These are phyloP conservation scores for Umbelopsis ramanniana DNA, from an alignment of 192 early-diverging fungal genomes.

Conservation along the genomic window DNA sequence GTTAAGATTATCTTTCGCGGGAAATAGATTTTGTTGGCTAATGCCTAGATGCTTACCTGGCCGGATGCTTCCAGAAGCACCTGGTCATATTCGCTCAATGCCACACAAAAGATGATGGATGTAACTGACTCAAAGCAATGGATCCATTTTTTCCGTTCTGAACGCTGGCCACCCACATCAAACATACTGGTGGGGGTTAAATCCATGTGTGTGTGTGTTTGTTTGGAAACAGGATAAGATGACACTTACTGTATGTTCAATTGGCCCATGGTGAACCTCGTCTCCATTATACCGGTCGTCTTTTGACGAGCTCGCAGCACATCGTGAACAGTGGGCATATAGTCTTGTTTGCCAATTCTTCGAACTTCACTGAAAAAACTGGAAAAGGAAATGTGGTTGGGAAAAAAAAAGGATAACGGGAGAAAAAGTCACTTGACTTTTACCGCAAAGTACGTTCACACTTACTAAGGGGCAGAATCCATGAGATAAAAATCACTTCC, in stretches of 20 bases:
- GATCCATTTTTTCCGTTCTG: constrained; percentile 77
- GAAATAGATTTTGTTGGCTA: background rate
- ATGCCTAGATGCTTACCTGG: constrained; percentile 37
- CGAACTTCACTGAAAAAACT: constrained; percentile 94
- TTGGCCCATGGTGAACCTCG: constrained; percentile 86
- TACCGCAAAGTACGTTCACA: constrained; percentile 21
- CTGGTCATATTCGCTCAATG: constrained; percentile 87
- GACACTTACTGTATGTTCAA: constrained; percentile 83
- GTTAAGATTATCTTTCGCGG: background rate
- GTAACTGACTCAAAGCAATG: constrained; percentile 75
- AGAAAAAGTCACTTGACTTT: background rate
- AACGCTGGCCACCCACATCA: constrained; percentile 77
- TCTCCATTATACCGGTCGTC: constrained; percentile 97
- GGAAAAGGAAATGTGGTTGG: constrained; percentile 45
- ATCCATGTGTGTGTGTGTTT: background rate
- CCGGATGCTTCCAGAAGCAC: constrained; percentile 73
- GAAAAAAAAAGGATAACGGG: background rate
- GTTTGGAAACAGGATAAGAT: background rate
- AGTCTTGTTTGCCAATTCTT: constrained; percentile 82
- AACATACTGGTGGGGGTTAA: constrained; percentile 58
- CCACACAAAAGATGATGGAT: constrained; percentile 85
- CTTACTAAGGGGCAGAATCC: constrained; percentile 88
- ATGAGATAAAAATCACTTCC: constrained; percentile 79
- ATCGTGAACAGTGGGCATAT: constrained; percentile 91
- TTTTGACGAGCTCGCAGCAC: constrained; percentile 93